Conservation (phyloP, 305 asterid genomes). For the Fraxinus platypoda region DNA sequence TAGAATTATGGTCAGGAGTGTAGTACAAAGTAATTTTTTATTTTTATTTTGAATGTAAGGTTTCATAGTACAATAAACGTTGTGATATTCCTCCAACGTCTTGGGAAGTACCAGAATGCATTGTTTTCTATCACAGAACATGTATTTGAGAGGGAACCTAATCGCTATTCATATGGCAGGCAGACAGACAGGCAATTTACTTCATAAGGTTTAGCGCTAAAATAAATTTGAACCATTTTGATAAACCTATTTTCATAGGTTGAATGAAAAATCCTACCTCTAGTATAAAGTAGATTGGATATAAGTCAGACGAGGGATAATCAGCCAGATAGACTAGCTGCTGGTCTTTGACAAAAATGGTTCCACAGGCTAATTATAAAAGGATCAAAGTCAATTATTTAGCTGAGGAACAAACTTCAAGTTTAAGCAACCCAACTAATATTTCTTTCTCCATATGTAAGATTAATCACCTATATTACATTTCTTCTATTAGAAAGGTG, state of each 20-base stretch:
- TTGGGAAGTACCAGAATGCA: background rate
- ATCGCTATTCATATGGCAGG: background rate
- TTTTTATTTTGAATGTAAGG: background rate
- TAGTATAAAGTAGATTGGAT: background rate
- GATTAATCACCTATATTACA: background rate
- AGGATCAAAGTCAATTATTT: background rate
- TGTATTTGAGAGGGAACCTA: background rate
- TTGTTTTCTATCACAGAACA: background rate
- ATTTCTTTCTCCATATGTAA: background rate
- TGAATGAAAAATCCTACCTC: too few species aligned
- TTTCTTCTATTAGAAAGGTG: background rate
- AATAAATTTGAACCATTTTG: background rate
- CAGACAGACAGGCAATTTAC: background rate
- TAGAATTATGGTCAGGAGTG: background rate
- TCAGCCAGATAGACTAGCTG: background rate
- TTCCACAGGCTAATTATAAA: background rate
- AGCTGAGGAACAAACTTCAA: background rate
- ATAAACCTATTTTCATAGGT: background rate
- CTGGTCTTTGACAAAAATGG: background rate
- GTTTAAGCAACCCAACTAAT: background rate
- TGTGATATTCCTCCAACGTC: background rate
- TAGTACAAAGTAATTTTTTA: background rate
- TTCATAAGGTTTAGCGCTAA: background rate
- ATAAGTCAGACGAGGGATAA: background rate
- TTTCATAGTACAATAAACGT: background rate